Percentiles rank a stretch among this genome's conserved stretches.
Evolutionary conservation across 2,329 filamentous ascomycete genomes (phyloP).

Genomic region (Pseudocercospora pini-densiflorae): DNA sequence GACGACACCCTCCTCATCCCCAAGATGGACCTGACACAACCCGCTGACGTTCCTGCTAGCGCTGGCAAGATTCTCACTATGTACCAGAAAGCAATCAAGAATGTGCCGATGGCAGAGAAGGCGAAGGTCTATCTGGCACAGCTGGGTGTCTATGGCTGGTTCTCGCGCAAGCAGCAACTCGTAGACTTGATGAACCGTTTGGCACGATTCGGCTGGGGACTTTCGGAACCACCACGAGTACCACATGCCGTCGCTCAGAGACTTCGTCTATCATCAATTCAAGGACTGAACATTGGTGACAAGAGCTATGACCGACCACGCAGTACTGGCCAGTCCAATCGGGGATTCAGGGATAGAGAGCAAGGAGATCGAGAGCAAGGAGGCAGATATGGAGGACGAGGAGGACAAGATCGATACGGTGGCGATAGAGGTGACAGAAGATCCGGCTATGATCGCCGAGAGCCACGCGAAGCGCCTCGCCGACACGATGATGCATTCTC

Average conservation of each 20-base stretch:
- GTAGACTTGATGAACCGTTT: constrained; percentile 61
- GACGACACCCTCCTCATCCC: constrained; percentile 59
- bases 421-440: background rate
- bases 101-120: constrained; percentile 50
- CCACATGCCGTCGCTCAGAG: constrained; percentile 32
- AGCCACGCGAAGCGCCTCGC: constrained; percentile 4
- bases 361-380: constrained; percentile 12
- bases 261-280: constrained; percentile 35
- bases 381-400: constrained; percentile 5
- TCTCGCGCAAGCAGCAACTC: constrained; percentile 42
- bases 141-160: constrained; percentile 58
- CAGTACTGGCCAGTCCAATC: background rate
- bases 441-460: background rate
- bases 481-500: constrained; percentile 8
- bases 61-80: constrained; percentile 51
- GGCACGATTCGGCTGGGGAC: constrained; percentile 57
- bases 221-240: constrained; percentile 54
- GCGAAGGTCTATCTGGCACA: constrained; percentile 60
- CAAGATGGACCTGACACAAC: constrained; percentile 49
- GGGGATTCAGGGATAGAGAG: background rate
- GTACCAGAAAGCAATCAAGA: constrained; percentile 48
- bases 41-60: constrained; percentile 46
- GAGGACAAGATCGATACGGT: constrained; percentile 2
- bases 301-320: background rate
- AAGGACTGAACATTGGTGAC: constrained; percentile 37